Evolutionary conservation across 2,329 filamentous ascomycete species (phyloP).

Genomic region (Colletotrichum abscissum): DNA sequence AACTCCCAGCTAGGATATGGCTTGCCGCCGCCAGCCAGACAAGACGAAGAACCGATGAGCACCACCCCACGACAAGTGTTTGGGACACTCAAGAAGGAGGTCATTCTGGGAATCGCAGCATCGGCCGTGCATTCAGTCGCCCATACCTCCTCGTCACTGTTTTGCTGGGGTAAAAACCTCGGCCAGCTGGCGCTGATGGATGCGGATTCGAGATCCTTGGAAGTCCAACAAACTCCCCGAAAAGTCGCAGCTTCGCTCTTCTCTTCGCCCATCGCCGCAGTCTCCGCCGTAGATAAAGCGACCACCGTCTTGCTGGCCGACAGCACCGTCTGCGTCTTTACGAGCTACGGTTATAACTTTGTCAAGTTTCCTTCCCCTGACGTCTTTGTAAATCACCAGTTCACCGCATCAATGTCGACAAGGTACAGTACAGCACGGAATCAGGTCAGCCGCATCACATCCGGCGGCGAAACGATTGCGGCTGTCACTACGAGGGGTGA

Average conservation of each 20-base stretch:
- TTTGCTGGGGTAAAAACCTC: conserved; percentile 94
- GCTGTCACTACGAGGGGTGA: conserved; percentile 87
- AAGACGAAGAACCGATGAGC: conserved; percentile 87
- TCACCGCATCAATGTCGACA: conserved; percentile 74
- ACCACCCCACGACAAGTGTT: conserved; percentile 88
- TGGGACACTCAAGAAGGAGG: conserved; percentile 88
- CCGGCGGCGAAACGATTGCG: conserved; percentile 91
- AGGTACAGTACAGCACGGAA: conserved; percentile 74
- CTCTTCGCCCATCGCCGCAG: conserved; percentile 77
- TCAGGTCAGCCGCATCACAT: conserved; percentile 80
- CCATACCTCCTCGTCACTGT: conserved; percentile 83
- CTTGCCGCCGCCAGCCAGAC: conserved; percentile 72
- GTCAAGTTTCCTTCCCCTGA: conserved; percentile 83
- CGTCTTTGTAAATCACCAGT: conserved; percentile 75
- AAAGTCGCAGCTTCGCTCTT: conserved; percentile 90
- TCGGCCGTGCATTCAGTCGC: conserved; percentile 93
- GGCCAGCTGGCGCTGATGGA: conserved; percentile 95
- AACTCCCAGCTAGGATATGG: conserved; percentile 88
- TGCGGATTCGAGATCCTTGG: conserved; percentile 90
- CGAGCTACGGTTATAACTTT: conserved; percentile 95
- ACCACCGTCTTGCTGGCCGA: conserved; percentile 88
- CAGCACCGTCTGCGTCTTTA: conserved; percentile 91
- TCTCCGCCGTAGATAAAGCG: conserved; percentile 90
- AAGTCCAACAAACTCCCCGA: conserved; percentile 83
- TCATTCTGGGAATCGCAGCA: conserved; percentile 83